Evolutionary conservation across 1,284 basidiomycete genomes (phyloP).

Genomic region (Trichosporon sp.): DNA sequence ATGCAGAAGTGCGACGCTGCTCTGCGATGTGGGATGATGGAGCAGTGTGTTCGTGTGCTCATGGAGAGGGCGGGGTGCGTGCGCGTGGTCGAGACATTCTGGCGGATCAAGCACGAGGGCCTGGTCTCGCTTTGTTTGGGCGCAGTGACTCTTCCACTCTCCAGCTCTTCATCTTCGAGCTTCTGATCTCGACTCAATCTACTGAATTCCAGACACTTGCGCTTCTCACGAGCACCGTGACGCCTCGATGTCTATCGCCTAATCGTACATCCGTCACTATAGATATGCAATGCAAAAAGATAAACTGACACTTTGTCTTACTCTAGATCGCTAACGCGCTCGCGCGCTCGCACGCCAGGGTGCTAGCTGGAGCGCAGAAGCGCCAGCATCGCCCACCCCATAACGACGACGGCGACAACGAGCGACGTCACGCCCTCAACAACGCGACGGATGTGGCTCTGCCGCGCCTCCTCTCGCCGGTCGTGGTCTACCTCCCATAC

Average conservation of each 20-base stretch:
- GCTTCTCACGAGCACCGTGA: background rate
- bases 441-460: slow-evolving; percentile 34
- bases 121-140: background rate
- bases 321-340: background rate
- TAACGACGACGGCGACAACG: slow-evolving; percentile 34
- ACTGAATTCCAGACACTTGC: no score
- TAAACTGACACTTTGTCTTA: background rate
- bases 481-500: slow-evolving; percentile 27
- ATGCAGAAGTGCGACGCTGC: background rate
- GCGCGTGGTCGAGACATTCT: slow-evolving; percentile 1
- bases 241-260: background rate
- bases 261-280: slow-evolving; percentile 11
- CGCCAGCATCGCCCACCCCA: slow-evolving; percentile 44
- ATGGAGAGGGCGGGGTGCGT: slow-evolving; percentile 5
- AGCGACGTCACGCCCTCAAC: slow-evolving; percentile 37
- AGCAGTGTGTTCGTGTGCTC: background rate
- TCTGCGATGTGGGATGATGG: background rate
- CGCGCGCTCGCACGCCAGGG: no score
- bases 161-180: background rate
- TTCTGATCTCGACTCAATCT: background rate
- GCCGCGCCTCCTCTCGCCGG: slow-evolving; percentile 39
- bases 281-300: slow-evolving; percentile 18
- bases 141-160: background rate
- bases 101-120: slow-evolving; percentile 9
- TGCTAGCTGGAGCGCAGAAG: slow-evolving; percentile 41